Conservation (phyloP, 352 stramenopile genomes). For the Phytophthora cryptogea region DNA sequence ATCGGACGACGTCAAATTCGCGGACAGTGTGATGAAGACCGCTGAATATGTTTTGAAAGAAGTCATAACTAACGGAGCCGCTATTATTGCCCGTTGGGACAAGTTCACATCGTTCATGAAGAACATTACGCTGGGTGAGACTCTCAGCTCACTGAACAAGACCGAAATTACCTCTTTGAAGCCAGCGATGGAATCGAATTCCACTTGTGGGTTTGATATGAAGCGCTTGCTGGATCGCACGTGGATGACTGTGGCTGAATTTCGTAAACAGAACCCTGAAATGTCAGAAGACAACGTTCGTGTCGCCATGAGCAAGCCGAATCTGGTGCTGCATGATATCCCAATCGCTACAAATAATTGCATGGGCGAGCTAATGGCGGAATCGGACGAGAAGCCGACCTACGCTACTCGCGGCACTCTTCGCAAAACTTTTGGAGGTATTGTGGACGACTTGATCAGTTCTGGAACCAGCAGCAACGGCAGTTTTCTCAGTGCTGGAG, state of each 20-base stretch:
- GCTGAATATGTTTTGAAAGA: constrained; percentile 32
- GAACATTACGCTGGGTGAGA: constrained; percentile 23
- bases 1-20: constrained; percentile 25
- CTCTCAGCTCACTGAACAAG: constrained; percentile 13
- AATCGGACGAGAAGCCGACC: constrained; percentile 12
- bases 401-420: constrained; percentile 38
- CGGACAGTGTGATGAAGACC: constrained; percentile 32
- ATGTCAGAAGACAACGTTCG: constrained; percentile 22
- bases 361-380: constrained; percentile 25
- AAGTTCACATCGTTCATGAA: constrained; percentile 21
- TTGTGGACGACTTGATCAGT: constrained; percentile 40
- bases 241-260: constrained; percentile 16
- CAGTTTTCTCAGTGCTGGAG: constrained; percentile 17
- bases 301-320: constrained; percentile 21
- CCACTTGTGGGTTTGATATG: constrained; percentile 20
- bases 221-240: constrained; percentile 18
- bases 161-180: constrained; percentile 14
- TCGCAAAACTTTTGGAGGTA: constrained; percentile 40
- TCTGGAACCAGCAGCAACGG: constrained; percentile 27
- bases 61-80: constrained; percentile 32
- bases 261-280: constrained; percentile 10
- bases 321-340: constrained; percentile 44
- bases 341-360: constrained; percentile 35
- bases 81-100: constrained; percentile 25
- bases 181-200: constrained; percentile 16